Evolutionary conservation across 805 yeast genomes (phyloP), one percentile per base, ranked within the genome.

Genomic region (Starmerella apis): DNA sequence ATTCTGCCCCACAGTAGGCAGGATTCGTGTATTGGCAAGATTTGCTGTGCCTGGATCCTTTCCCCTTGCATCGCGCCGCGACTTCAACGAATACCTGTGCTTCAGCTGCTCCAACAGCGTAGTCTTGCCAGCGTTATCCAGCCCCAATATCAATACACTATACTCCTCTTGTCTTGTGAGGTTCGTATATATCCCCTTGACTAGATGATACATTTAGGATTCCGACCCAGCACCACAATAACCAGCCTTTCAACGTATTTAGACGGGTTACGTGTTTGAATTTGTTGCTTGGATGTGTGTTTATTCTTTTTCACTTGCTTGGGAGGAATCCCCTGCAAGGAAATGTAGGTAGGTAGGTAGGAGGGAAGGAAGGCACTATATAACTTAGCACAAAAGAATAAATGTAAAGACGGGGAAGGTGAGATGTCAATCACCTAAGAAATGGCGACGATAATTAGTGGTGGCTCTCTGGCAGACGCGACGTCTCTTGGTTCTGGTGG

Each of bases 91-190:
- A 59, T 75, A 80, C 42, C 72, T 64, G 39, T 73, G 71, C 61
- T 83, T 83, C 32, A 81, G 66, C 55, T 79, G 75, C 63, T 83
- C 92, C 22, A 82, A 63, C 51, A 82, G 74, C 0, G 90, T 83
- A 13, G 97, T 92, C 64, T 90, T 90, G 1, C 98, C 98, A 0
- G 97, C 95, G 69, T 90, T 88, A 65, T 90, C 96, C 25, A 90
- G 74, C 18, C 98, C 98, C 20, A 90, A 71, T 32, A 90, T 84
- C 43, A 90, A 72, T 3, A 84, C 76, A 1, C 87, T 78, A 62
- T 84, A 84, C 65, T 82, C 86, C 59, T 80, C 84, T 56, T 71
- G 73, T 51, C 73, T 70, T 43, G 80, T 81, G 69, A 75, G 72
- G 49, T 72, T 71, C 39, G 75, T 71, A 56, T 81, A 81, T 2